phyloP scores from a whole-genome alignment of 2,329 filamentous ascomycete species.

The Zymoseptoria pseudotritici region DNA sequence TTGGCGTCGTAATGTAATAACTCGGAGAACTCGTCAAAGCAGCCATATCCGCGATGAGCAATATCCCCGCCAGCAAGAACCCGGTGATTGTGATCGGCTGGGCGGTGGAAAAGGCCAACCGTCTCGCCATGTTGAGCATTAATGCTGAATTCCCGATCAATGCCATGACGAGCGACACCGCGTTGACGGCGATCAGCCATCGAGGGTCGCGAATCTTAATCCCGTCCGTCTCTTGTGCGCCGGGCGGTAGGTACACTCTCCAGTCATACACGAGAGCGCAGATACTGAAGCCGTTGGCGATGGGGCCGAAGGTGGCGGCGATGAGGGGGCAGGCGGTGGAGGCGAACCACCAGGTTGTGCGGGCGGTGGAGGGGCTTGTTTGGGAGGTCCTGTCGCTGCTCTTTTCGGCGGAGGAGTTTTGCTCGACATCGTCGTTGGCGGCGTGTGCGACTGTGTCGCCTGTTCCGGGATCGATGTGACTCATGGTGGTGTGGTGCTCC shows the following conservation, averaged over 20 bases:
- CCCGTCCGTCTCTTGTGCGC: conserved; percentile 35
- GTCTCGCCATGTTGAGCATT: conserved; percentile 53
- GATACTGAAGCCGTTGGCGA: conserved; percentile 34
- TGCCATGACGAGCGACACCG: conserved; percentile 47
- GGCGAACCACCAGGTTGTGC: conserved; percentile 52
- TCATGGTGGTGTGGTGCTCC: conserved; percentile 15
- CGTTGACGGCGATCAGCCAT: conserved; percentile 48
- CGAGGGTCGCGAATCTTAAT: conserved; percentile 45
- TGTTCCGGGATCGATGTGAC: conserved; percentile 43
- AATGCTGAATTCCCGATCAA: conserved; percentile 48
- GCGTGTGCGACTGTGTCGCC: conserved; percentile 43
- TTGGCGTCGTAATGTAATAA: conserved; percentile 35
- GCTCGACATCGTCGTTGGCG: conserved; percentile 33
- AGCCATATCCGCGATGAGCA: conserved; percentile 47
- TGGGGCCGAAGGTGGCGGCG: conserved; percentile 39
- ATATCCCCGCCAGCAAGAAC: conserved; percentile 48
- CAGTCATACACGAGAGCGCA: conserved; percentile 49
- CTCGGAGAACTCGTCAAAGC: conserved; percentile 38
- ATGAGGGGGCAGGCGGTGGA: conserved; percentile 52
- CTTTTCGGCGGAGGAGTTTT: conserved; percentile 25
- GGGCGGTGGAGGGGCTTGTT: conserved; percentile 34
- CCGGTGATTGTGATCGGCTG: conserved; percentile 55
- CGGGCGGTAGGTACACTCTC: conserved; percentile 46
- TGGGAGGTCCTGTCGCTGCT: conserved; percentile 28
- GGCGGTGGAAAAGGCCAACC: conserved; percentile 48